A percentile compares a stretch with the other conserved stretches of the same genome.
phyloP scores from a whole-genome alignment of 129 eudicot genomes.

The Ambrosia artemisiifolia region DNA sequence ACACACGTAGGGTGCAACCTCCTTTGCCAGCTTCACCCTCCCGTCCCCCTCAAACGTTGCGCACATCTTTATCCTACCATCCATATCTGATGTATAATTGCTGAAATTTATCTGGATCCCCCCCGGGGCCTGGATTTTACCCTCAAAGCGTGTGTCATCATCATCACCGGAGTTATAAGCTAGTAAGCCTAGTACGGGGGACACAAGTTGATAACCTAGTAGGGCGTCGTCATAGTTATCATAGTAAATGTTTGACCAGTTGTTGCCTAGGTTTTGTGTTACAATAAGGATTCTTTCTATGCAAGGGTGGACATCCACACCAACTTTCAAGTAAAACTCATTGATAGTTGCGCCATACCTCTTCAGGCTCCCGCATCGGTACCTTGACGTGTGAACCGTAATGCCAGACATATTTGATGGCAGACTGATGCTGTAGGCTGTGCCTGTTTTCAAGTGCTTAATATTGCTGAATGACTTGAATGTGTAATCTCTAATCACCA shows the following conservation, averaged over 20 bases:
- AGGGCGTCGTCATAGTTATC: constrained; percentile 52
- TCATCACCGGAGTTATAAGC: constrained; percentile 73
- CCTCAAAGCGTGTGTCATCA: constrained; percentile 53
- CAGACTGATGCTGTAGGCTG: constrained; percentile 41
- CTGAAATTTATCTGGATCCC: constrained; percentile 61
- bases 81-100: constrained; percentile 25
- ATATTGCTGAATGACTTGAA: constrained; percentile 43
- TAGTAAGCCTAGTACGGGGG: constrained; percentile 78
- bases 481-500: constrained; percentile 77
- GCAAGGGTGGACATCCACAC: constrained; percentile 63
- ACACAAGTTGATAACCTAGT: constrained; percentile 70
- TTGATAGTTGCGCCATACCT: constrained; percentile 82
- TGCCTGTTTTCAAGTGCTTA: constrained; percentile 56
- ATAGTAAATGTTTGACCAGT: constrained; percentile 78
- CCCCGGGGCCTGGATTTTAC: constrained; percentile 42
- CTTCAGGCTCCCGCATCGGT: constrained; percentile 78
- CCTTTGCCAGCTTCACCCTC: constrained; percentile 55
- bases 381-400: constrained; percentile 47
- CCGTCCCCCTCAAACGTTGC: constrained; percentile 72
- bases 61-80: constrained; percentile 61
- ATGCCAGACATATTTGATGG: constrained; percentile 87
- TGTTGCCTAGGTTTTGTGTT: constrained; percentile 68
- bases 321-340: constrained; percentile 51
- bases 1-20: constrained; percentile 55
- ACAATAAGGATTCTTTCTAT: constrained; percentile 69